phyloP scores from a whole-genome alignment of 1,139 yeast genomes.

The Scheffersomyces stambukii region DNA sequence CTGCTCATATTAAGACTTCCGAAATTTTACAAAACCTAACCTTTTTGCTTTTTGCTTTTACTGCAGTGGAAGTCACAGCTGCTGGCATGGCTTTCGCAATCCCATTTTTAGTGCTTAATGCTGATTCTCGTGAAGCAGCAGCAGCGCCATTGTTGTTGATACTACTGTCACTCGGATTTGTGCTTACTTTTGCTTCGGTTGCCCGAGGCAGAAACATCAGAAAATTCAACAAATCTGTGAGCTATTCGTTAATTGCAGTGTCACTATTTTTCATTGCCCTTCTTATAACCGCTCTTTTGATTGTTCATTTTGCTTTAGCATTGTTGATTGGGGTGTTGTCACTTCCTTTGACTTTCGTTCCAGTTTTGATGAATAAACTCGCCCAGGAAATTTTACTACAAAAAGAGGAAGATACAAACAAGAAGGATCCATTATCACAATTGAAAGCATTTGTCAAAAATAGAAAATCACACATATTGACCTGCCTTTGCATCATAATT shows the following conservation, averaged over 20 bases:
- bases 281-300: slow-evolving; percentile 68
- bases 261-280: slow-evolving; percentile 63
- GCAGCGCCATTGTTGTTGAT: slow-evolving; percentile 16
- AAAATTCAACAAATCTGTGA: slow-evolving; percentile 16
- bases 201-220: slow-evolving; percentile 9
- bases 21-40: slow-evolving; percentile 23
- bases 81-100: slow-evolving; percentile 23
- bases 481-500: slow-evolving; percentile 32
- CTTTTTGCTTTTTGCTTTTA: slow-evolving; percentile 25
- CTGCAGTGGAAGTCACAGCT: slow-evolving; percentile 32
- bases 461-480: slow-evolving; percentile 20
- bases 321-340: slow-evolving; percentile 63
- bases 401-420: slow-evolving; percentile 6
- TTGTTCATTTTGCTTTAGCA: slow-evolving; percentile 82
- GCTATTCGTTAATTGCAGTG: slow-evolving; percentile 30
- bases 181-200: slow-evolving; percentile 14
- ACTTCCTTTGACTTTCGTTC: slow-evolving; percentile 67
- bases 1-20: slow-evolving; percentile 28
- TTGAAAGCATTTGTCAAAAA: slow-evolving; percentile 8
- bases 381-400: background rate
- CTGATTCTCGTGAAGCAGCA: slow-evolving; percentile 13
- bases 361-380: slow-evolving; percentile 29
- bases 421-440: slow-evolving; percentile 11
- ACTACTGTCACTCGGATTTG: slow-evolving; percentile 16
- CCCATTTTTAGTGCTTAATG: slow-evolving; percentile 26